Base-by-base conservation (phyloP, 139 green algal species). In the Micromonas pusilla region DNA sequence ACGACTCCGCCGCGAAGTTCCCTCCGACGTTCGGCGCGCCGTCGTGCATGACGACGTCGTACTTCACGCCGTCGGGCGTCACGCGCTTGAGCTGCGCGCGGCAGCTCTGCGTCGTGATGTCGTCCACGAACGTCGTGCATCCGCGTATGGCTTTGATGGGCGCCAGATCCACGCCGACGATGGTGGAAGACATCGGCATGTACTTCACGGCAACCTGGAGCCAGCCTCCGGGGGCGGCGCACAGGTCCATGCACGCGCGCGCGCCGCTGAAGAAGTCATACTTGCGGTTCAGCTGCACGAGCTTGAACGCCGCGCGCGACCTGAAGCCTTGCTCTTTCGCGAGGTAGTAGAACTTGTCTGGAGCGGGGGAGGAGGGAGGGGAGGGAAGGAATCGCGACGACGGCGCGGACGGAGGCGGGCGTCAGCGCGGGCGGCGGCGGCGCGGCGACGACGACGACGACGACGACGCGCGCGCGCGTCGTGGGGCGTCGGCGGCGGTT, bases 291-390 rank as follows among this genome's bases (percentile, higher is more conserved):
- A 99, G 89, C 86, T 99, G 96, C 28, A 99, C 92, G 9, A 99
- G 91, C 91, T 99, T 99, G 86, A 99, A 99, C 0, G 96, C 93
- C 39, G 96, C 94, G 84, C 96, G 92, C 0, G 94, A 97, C 23
- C 96, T 91, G 83, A 93, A 99, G 84, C 95, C 96, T 83, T 98
- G 96, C 83, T 98, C 96, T 79, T 99, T 99, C 23, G 96, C 96
- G 3, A 99, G 80, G 64, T 98, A 86, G 76, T 99, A 99, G 73
- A 90, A 99, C 84, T 98, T 99, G 75, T 99, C 96, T 53, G 30
- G 45, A 57, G 45, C 16, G 45, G 45, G 16, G 45, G 9, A 57
- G 16, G 45, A 9, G 16, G 45, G 45, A 9, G 45, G 45, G 16
- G 45, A 9, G 45, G 45, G 63, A 70, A 21, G 26, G 6, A 6